phyloP scores from a whole-genome alignment of 495 filamentous ascomycete genomes.

The Aspergillus sclerotiicarbonarius region DNA sequence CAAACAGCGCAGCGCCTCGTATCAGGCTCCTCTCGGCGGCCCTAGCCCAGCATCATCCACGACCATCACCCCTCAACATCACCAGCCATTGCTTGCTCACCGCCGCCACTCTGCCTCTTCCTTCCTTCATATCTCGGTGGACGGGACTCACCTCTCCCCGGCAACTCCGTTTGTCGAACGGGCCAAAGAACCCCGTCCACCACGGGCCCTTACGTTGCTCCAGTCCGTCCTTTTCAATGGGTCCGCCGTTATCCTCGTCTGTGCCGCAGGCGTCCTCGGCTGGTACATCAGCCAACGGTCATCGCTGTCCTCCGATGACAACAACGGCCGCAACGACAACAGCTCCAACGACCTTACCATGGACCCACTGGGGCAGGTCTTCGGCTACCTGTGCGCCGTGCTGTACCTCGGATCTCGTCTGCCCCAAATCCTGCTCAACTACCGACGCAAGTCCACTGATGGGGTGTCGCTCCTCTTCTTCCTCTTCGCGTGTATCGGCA shows the following conservation, averaged over 20 bases:
- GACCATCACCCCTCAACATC: conserved; percentile 11
- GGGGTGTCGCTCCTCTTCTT: conserved; percentile 93
- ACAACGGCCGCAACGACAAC: conserved; percentile 24
- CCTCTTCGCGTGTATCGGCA: conserved; percentile 92
- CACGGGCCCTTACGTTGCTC: conserved; percentile 43
- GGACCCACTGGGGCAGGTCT: conserved; percentile 75
- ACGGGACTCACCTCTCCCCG: conserved; percentile 74
- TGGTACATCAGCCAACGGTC: conserved; percentile 67
- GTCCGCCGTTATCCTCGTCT: conserved; percentile 72
- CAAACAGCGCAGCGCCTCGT: conserved; percentile 20
- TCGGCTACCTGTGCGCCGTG: conserved; percentile 80
- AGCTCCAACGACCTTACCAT: conserved; percentile 48
- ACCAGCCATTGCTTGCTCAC: background rate
- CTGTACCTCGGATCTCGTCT: conserved; percentile 86
- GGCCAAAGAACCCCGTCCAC: conserved; percentile 21
- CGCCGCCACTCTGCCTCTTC: conserved; percentile 35
- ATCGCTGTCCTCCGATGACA: conserved; percentile 19
- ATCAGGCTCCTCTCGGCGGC: conserved; percentile 17
- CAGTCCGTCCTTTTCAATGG: conserved; percentile 69
- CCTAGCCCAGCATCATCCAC: conserved; percentile 9
- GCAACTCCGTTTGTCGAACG: conserved; percentile 65
- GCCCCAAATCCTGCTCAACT: conserved; percentile 89
- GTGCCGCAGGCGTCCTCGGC: conserved; percentile 74
- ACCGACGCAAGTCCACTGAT: conserved; percentile 82
- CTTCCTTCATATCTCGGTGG: conserved; percentile 39